These are phyloP conservation scores for Hansenula sp. DNA, from an alignment of 1,139 yeast genomes.

Conservation along the genomic window DNA sequence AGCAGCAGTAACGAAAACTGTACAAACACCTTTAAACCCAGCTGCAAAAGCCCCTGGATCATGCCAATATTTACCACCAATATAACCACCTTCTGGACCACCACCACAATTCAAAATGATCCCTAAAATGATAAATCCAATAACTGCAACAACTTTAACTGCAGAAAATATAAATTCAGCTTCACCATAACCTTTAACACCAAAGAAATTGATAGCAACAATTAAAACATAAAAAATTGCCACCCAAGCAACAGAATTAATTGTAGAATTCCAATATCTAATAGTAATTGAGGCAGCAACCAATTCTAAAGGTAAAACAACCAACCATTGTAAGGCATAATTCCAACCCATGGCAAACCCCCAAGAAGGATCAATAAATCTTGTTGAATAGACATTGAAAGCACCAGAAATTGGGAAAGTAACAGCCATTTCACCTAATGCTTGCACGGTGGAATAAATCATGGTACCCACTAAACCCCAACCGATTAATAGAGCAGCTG, in stretches of 20 bases:
- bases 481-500: conserved; percentile 57
- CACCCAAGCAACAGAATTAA: conserved; percentile 62
- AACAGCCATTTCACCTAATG: conserved; percentile 61
- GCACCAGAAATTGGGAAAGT: conserved; percentile 65
- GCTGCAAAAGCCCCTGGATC: conserved; percentile 61
- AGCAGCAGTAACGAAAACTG: conserved; percentile 50
- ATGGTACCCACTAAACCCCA: conserved; percentile 43
- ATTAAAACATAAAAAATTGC: conserved; percentile 53
- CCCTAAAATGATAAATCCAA: conserved; percentile 65
- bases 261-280: conserved; percentile 50
- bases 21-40: conserved; percentile 50
- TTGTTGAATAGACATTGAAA: conserved; percentile 55
- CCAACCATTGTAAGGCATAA: conserved; percentile 63
- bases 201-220: conserved; percentile 47
- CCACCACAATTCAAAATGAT: conserved; percentile 67
- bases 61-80: conserved; percentile 58
- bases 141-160: conserved; percentile 53
- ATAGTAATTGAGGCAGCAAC: conserved; percentile 66
- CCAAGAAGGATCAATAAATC: conserved; percentile 62
- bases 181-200: conserved; percentile 55
- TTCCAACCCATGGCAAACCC: conserved; percentile 71
- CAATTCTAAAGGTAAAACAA: conserved; percentile 61
- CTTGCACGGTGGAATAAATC: conserved; percentile 62
- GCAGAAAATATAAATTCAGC: conserved; percentile 53
- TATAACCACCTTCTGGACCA: conserved; percentile 54